Base-by-base conservation (phyloP, 176 grass and related monocot species). In the Paspalum vaginatum region DNA sequence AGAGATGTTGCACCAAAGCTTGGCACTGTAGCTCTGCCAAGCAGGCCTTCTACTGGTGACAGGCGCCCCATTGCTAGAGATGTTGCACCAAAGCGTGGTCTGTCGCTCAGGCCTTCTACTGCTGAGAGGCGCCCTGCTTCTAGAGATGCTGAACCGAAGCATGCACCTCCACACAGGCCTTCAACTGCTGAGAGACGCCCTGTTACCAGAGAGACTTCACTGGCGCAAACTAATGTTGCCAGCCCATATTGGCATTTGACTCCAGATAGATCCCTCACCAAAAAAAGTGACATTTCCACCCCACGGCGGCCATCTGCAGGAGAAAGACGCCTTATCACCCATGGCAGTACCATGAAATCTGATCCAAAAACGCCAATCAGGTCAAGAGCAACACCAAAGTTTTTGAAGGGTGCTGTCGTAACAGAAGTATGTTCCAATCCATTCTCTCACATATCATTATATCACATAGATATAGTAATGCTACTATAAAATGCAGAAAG, bases 101-200 rank as follows among this genome's bases (percentile, higher is more conserved):
- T 55, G 17, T 26, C 9, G 6, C 9, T 8, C 45, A 49, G 46
- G 17, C 75, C 75, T 37, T 85, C 66, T 72, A 79, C 65, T 49
- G 37, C 66, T 12, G 66, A 79, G 38, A 79, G 56, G 71, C 51
- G 55, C 20, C 1, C 73, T 18, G 42, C 64, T 17, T 0, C 42
- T 49, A 80, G 77, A 75, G 53, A 68, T 47, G 65, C 57, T 61
- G 61, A 39, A 46, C 21, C 4, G 6, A 88, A 84, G 68, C 75
- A 60, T 79, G 58, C 79, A 64, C 74, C 27, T 3, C 59, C 60
- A 11, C 44, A 46, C 38, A 80, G 85, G 20, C 81, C 86, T 77
- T 66, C 83, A 85, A 81, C 75, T 26, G 72, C 82, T 68, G 85
- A 90, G 73, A 90, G 75, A 83, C 72, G 58, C 38, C 21, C 76